Conservation (phyloP, 1,139 yeast genomes). For the Zygoascus sp. region DNA sequence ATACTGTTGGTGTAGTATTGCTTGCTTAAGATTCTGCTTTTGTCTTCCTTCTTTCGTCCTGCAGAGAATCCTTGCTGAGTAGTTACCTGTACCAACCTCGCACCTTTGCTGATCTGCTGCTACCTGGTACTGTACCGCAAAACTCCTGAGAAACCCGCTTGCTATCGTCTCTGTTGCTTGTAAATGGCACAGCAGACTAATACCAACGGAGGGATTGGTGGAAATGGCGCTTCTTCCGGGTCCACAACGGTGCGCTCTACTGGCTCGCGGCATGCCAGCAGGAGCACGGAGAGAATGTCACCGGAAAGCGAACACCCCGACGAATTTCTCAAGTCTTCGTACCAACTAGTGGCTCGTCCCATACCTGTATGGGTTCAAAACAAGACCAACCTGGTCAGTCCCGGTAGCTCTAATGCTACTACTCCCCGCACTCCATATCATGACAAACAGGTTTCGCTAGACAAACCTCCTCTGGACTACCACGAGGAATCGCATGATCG, state of each 20-base stretch:
- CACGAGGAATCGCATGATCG: neutral
- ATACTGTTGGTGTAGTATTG: too few relatives aligned
- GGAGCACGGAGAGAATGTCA: neutral
- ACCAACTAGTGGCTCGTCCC: conserved; percentile 23
- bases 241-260: neutral
- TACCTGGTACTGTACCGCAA: too few relatives aligned
- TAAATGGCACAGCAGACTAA: neutral
- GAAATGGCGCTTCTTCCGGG: neutral
- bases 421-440: neutral
- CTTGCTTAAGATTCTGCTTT: too few relatives aligned
- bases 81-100: too few relatives aligned
- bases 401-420: too few relatives aligned
- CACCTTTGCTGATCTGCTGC: too few relatives aligned
- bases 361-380: conserved; percentile 25
- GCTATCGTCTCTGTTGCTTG: neutral
- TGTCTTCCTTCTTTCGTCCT: too few relatives aligned
- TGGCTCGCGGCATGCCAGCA: neutral
- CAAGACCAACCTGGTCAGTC: neutral
- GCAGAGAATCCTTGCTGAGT: too few relatives aligned
- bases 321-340: conserved; percentile 1
- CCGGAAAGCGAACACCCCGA: neutral
- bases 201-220: neutral
- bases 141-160: too few relatives aligned
- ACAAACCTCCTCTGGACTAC: neutral
- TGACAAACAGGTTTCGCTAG: neutral